Conservation (phyloP, 2,329 filamentous ascomycete species). For the Plenodomus lindquistii region DNA sequence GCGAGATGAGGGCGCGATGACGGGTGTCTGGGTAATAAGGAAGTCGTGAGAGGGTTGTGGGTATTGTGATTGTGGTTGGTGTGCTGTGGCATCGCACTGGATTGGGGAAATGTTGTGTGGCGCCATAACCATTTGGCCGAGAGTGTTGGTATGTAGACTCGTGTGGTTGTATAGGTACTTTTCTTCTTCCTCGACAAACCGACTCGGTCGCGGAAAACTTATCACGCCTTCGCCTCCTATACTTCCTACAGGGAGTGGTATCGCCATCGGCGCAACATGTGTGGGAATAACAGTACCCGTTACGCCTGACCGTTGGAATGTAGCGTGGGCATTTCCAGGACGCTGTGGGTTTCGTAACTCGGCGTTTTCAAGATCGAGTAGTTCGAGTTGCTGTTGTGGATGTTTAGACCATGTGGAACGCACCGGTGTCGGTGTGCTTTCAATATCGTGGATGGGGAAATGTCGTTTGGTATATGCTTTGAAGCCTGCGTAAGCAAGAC, state of each 20-base stretch:
- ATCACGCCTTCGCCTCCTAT: constrained; percentile 4
- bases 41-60: too few species aligned
- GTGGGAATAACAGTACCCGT: background rate
- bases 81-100: too few species aligned
- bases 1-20: background rate
- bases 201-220: background rate
- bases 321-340: background rate
- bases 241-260: background rate
- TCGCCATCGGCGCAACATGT: background rate
- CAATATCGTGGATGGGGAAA: constrained; percentile 1
- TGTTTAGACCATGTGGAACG: background rate
- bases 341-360: background rate
- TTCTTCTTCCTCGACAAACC: background rate
- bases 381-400: background rate
- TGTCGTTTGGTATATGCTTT: background rate
- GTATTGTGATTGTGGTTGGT: too few species aligned
- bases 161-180: background rate
- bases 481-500: background rate
- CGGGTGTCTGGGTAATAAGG: too few species aligned
- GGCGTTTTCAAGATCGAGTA: background rate
- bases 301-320: background rate
- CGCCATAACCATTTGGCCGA: too few species aligned
- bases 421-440: too few species aligned
- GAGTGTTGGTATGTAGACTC: background rate
- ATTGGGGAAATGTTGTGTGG: too few species aligned